Base-by-base conservation (phyloP, 2,329 filamentous ascomycete genomes). In the Aspergillus sp. region DNA sequence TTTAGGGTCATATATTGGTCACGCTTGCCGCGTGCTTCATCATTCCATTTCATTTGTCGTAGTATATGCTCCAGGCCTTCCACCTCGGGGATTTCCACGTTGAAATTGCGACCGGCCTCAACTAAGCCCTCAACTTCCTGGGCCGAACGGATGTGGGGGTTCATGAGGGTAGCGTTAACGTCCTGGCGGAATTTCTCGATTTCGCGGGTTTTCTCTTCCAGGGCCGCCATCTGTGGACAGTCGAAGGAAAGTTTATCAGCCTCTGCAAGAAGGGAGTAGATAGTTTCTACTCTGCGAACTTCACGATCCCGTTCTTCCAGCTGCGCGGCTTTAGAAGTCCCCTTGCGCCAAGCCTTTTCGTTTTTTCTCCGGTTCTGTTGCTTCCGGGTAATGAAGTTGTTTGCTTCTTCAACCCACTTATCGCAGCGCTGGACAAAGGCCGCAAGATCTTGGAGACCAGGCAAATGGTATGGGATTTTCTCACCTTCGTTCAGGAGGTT, bases 401-500 rank as follows among this genome's bases (percentile, higher is more conserved):
- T 93, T 55, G 93, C 93, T 72, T 97, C 91, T 61, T 97, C 93
- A 53, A 96, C 89, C 87, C 94, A 96, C 65, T 95, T 90, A 68
- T 95, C 94, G 74, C 93, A 97, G 61, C 88, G 85, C 59, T 95
- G 90, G 66, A 98, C 93, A 72, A 95, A 98, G 56, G 85, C 81
- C 70, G 84, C 86, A 58, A 98, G 78, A 59, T 88, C 81, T 59
- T 86, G 80, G 53, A 98, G 79, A 53, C 89, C 90, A 55, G 84
- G 83, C 53, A 98, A 79, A 49, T 89, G 85, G 75, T 88, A 94
- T 49, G 91, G 90, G 62, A 98, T 96, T 69, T 89, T 90, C 73
- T 98, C 93, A 68, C 93, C 93, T 76, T 98, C 93, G 64, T 85
- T 85, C 50, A 97, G 77, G 47, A 98, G 77, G 43, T 83, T 82